phyloP scores from a whole-genome alignment of 345 rosid genomes.

The Combretum micranthum region DNA sequence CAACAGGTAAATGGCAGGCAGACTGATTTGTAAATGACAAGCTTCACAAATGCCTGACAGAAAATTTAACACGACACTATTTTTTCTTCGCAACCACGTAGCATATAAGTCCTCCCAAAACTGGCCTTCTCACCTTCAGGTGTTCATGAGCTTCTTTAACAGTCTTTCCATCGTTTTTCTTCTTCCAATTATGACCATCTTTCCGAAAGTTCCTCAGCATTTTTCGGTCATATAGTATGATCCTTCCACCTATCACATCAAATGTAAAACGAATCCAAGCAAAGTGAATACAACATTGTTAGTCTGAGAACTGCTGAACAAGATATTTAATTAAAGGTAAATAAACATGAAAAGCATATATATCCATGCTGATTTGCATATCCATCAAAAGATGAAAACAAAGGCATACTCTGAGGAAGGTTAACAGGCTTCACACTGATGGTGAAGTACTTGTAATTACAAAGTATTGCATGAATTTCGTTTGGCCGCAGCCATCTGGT shows the following conservation, averaged over 20 bases:
- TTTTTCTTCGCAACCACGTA: too few species aligned
- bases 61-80: too few species aligned
- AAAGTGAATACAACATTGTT: background rate
- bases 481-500: conserved; percentile 96
- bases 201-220: conserved; percentile 95
- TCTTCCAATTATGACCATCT: conserved; percentile 99
- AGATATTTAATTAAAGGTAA: too few species aligned
- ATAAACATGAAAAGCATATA: too few species aligned
- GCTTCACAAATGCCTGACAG: too few species aligned
- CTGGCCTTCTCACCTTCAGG: conserved; percentile 54
- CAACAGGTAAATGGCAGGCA: too few species aligned
- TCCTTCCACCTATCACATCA: conserved; percentile 61
- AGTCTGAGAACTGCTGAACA: too few species aligned
- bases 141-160: conserved; percentile 99
- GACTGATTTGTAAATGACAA: too few species aligned
- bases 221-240: conserved; percentile 81
- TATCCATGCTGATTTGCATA: too few species aligned
- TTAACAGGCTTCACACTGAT: conserved; percentile 76
- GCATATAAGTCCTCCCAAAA: too few species aligned
- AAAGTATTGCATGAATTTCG: conserved; percentile 82
- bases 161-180: conserved; percentile 97
- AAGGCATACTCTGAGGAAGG: conserved; percentile 61
- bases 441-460: conserved; percentile 60
- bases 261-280: conserved; percentile 6
- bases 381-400: too few species aligned